Evolutionary conservation across 371 early-diverging fungal genomes (phyloP), one percentile per base, ranked within the genome.

Genomic region (Apophysomyces elegans): DNA sequence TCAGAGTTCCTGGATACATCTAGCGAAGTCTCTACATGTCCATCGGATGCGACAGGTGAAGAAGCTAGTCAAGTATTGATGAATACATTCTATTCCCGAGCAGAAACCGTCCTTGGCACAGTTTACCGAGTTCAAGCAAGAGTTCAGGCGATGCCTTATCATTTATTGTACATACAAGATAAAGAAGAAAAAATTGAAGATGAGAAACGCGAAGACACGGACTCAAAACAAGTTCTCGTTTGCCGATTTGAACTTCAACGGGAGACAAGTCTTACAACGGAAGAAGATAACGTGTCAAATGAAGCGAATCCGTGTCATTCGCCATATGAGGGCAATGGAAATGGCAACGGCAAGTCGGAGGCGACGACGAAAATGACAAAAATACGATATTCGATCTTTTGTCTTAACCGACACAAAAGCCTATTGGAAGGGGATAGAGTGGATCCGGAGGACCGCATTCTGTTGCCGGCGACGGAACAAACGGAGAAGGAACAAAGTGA

Each of bases 211-310:
- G 58, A 61, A 18, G 21, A 36, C 63, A 69, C 18, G 45, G 37
- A 1, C 41, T 59, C 14, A 67, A 77, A 18, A 41, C 58, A 63
- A 44, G 59, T 71, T 0, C 36, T 81, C 0, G 66, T 75, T 0
- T 82, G 82, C 41, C 69, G 73, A n/a, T 79, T 81, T 63, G 79
- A 79, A 58, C 59, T 81, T 11, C 73, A 79, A 59, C 73, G 73
- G 3, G 76, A 69, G 59, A 58, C 11, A 43, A 56, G 5, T 45
- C 62, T 21, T 6, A 35, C 37, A 7, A n/a, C 1, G 7, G 58
- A 41, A 41, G 41, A 58, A 32, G 35, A 14, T 43, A 50, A 41
- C 13, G 18, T 57, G 38, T 13, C 37, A 0, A 61, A 60, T 44
- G 63, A 65, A 32, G 58, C 58, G 12, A 59, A 65, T 13, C 56